Base-by-base conservation (phyloP, 768 basidiomycete species). In the Mycena sanguinolenta region DNA sequence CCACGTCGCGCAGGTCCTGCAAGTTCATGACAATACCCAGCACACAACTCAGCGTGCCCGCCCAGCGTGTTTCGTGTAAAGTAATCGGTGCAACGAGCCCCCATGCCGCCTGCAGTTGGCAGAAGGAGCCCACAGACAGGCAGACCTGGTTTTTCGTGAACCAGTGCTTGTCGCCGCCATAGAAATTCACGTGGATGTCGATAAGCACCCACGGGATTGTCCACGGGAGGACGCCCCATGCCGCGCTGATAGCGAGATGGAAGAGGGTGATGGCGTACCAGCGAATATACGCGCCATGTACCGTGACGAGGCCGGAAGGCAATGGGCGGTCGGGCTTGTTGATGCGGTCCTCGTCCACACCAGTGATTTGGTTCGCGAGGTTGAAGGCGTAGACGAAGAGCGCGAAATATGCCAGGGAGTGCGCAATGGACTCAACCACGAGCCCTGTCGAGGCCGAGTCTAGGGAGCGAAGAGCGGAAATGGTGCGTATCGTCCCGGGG, bases 1-100 rank as follows among this genome's bases (percentile, higher is more conserved):
- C 74, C 12, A 77, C 69, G 64, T 85, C 85, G 36, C 82, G 81
- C 60, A 82, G 82, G 63, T 85, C 85, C 75, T 70, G 68, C 8
- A 81, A 78, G 42, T 83, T 82, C 7, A 82, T 78, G 1, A 83
- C 82, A 1, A 84, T 81, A 5, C 80, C 69, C 55, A 82, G 79
- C 14, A 82, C 76, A n/a, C 61, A 75, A 67, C 63, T 59, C 34
- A 64, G 28, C n/a, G 23, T 14, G 13, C 53, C 19, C 25, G 38
- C 46, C 62, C 62, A 64, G 2, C 27, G 55, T 49, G 34, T 32
- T n/a, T 50, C 49, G 3, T 38, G 55, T 0, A 63, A 16, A 2
- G 8, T 52, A 10, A 59, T 63, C n/a, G 63, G 68, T n/a, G 68
- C 46, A 1, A 58, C 46, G 9, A 59, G 54, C 0, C 3, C 49